phyloP scores from a whole-genome alignment of 768 basidiomycete genomes.

The Saitozyma sp. region DNA sequence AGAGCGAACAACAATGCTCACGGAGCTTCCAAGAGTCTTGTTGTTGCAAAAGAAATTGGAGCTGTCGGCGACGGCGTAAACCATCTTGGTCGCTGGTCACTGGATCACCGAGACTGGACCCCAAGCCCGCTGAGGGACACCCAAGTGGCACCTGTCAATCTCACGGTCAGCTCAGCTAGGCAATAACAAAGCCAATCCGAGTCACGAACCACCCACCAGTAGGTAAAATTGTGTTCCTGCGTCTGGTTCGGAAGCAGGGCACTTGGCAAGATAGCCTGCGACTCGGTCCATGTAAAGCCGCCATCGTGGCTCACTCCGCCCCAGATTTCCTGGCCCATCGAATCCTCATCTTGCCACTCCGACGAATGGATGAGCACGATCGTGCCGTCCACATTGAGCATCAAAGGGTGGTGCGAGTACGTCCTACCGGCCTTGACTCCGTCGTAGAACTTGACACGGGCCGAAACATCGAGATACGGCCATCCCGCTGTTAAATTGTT shows the following conservation, averaged over 20 bases:
- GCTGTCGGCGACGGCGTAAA: constrained; percentile 3
- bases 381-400: not conserved
- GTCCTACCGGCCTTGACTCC: not conserved
- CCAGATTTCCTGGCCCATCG: not conserved
- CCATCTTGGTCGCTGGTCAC: not conserved
- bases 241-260: not conserved
- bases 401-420: not conserved
- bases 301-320: not conserved
- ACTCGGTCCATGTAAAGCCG: not conserved
- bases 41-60: not conserved
- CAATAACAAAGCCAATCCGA: not conserved
- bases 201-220: not conserved
- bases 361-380: not conserved
- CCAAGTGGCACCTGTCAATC: not conserved
- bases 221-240: not conserved
- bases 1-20: not conserved
- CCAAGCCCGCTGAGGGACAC: not conserved
- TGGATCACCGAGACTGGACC: not conserved
- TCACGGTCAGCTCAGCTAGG: too few relatives aligned
- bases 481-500: not conserved
- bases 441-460: not conserved
- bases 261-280: not conserved
- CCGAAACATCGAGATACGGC: not conserved
- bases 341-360: not conserved
- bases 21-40: not conserved